Percentiles rank a stretch among this genome's conserved stretches.
phyloP scores from a whole-genome alignment of 441 rosid species.

The Geranium incanum region DNA sequence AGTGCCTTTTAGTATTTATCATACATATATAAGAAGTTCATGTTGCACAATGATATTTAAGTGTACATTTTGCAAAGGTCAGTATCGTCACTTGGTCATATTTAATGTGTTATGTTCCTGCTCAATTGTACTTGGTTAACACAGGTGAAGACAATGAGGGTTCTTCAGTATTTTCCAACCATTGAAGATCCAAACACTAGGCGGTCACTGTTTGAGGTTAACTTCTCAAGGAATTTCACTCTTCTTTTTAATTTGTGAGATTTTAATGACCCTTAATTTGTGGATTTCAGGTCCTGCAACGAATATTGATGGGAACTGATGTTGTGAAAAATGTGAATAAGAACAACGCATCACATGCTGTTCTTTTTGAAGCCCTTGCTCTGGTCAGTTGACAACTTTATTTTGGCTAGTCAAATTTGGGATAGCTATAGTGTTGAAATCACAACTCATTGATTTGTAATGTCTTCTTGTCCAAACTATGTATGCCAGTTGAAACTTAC shows the following conservation, averaged over 20 bases:
- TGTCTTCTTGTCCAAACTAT: neutral
- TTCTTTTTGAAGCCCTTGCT: slow-evolving; percentile 97
- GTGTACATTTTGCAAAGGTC: neutral
- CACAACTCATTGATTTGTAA: neutral
- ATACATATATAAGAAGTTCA: neutral
- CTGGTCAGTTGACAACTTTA: slow-evolving; percentile 47
- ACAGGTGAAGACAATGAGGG: slow-evolving; percentile 98
- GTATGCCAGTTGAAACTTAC: too few relatives aligned
- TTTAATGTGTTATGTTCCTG: slow-evolving; percentile 19
- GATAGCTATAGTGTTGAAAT: neutral
- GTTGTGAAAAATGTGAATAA: slow-evolving; percentile 98
- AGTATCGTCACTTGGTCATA: neutral
- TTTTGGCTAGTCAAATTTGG: neutral
- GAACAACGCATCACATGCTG: slow-evolving; percentile 99
- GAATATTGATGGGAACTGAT: slow-evolving; percentile 97
- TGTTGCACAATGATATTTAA: neutral
- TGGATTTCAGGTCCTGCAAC: slow-evolving; percentile 75
- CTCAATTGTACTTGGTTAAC: slow-evolving; percentile 22
- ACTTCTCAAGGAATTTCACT: neutral
- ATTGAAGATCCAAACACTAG: slow-evolving; percentile 94
- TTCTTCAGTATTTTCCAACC: slow-evolving; percentile 94
- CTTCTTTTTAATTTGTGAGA: slow-evolving; percentile 13
- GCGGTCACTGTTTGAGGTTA: slow-evolving; percentile 90
- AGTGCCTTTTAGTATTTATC: too few relatives aligned
- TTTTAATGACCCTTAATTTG: slow-evolving; percentile 29